Percentiles rank a stretch among this genome's conserved stretches.
Evolutionary conservation across 2,329 filamentous ascomycete species (phyloP).

Genomic region (Cryphonectria nitschkei): DNA sequence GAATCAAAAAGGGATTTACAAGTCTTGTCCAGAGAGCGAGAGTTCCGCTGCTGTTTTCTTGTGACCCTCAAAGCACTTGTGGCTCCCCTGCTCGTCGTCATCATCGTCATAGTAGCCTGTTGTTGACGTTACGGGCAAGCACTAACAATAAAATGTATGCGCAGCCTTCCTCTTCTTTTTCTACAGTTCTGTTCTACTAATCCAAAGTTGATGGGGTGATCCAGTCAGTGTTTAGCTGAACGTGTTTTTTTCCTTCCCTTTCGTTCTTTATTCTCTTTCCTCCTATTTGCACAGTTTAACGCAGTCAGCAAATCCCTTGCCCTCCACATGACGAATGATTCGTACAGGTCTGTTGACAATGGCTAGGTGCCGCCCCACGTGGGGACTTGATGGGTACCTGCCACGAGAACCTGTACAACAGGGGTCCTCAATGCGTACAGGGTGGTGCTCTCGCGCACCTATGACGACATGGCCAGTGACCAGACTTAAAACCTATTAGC

Average conservation of each 20-base stretch:
- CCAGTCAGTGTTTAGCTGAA: neutral
- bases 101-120: conserved; percentile 22
- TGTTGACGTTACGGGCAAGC: conserved; percentile 14
- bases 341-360: neutral
- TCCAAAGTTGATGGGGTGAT: neutral
- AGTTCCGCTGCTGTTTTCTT: neutral
- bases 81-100: conserved; percentile 20
- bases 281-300: neutral
- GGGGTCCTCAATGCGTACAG: conserved; percentile 5
- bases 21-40: neutral
- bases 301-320: neutral
- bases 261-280: neutral
- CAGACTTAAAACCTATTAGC: conserved; percentile 21
- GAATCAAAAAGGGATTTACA: neutral
- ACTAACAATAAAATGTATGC: neutral
- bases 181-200: neutral
- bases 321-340: neutral
- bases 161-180: neutral
- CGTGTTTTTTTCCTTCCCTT: neutral
- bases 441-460: neutral
- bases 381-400: conserved; percentile 9
- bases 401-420: conserved; percentile 1
- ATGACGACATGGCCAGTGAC: conserved; percentile 26
- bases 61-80: neutral
- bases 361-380: conserved; percentile 5